phyloP scores from a whole-genome alignment of 495 filamentous ascomycete species.

The Penicillium tannophilum region DNA sequence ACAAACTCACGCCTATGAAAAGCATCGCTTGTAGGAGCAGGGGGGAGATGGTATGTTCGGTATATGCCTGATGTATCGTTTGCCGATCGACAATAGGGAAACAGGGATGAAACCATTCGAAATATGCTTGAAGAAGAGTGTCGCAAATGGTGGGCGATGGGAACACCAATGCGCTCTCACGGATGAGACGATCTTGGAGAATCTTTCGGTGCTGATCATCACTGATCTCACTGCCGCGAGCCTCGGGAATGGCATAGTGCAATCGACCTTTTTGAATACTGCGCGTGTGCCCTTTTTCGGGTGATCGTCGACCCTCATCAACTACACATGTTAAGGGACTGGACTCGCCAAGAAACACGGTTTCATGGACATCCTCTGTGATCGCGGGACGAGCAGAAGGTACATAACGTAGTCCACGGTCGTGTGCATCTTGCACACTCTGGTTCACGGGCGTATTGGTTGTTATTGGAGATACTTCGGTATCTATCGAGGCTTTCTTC shows the following conservation, averaged over 20 bases:
- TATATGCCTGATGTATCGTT: slow-evolving; percentile 28
- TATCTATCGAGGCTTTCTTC: slow-evolving; percentile 16
- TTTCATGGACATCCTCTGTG: slow-evolving; percentile 29
- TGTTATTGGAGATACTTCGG: not conserved
- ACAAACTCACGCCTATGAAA: slow-evolving; percentile 47
- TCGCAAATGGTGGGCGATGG: slow-evolving; percentile 35
- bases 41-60: slow-evolving; percentile 36
- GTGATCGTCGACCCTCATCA: slow-evolving; percentile 36
- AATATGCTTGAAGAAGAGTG: slow-evolving; percentile 40
- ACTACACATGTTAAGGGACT: slow-evolving; percentile 45
- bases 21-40: slow-evolving; percentile 45
- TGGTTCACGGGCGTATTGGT: not conserved
- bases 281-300: slow-evolving; percentile 30
- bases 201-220: slow-evolving; percentile 19
- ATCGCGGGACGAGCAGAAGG: slow-evolving; percentile 11
- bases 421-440: not conserved
- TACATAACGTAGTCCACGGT: slow-evolving; percentile 11
- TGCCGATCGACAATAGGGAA: slow-evolving; percentile 44
- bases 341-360: slow-evolving; percentile 45
- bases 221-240: slow-evolving; percentile 15
- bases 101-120: slow-evolving; percentile 50
- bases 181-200: slow-evolving; percentile 31
- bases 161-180: slow-evolving; percentile 41
- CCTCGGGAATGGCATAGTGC: slow-evolving; percentile 39
- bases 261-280: slow-evolving; percentile 32